These are phyloP conservation scores for Athelia sp. DNA, from an alignment of 1,284 basidiomycete species.

Conservation along the genomic window DNA sequence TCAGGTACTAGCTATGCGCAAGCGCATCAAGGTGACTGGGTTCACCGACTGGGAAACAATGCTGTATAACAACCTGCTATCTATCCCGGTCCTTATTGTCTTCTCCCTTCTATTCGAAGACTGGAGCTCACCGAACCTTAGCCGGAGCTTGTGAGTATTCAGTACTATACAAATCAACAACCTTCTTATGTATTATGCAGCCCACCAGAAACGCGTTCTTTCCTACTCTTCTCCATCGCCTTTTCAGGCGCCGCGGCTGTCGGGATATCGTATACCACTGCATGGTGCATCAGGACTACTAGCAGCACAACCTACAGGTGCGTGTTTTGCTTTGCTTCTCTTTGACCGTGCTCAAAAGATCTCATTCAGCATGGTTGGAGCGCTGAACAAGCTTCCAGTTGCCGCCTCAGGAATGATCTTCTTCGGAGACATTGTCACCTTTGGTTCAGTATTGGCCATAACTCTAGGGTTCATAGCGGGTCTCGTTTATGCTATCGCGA, in stretches of 20 bases:
- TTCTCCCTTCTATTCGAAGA: conserved; percentile 88
- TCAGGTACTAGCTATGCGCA: conserved; percentile 93
- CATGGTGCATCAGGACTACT: conserved; percentile 96
- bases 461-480: conserved; percentile 90
- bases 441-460: conserved; percentile 87
- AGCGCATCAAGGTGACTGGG: conserved; percentile 94
- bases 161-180: conserved; percentile 1
- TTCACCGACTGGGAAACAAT: conserved; percentile 99
- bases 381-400: conserved; percentile 97
- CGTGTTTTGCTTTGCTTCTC: conserved; percentile 14
- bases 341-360: too few relatives aligned
- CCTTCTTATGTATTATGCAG: conserved; percentile 33
- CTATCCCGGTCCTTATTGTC: conserved; percentile 84
- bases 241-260: conserved; percentile 97
- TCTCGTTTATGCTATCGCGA: conserved; percentile 84
- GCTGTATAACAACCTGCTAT: conserved; percentile 98
- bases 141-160: conserved; percentile 78
- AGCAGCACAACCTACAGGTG: conserved; percentile 97
- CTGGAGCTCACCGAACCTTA: conserved; percentile 81
- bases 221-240: conserved; percentile 85
- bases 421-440: conserved; percentile 86
- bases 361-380: conserved; percentile 99
- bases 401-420: conserved; percentile 96
- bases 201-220: conserved; percentile 76
- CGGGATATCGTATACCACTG: conserved; percentile 96